Base-by-base conservation (phyloP, 106 monocot species). In the Allium sativum region DNA sequence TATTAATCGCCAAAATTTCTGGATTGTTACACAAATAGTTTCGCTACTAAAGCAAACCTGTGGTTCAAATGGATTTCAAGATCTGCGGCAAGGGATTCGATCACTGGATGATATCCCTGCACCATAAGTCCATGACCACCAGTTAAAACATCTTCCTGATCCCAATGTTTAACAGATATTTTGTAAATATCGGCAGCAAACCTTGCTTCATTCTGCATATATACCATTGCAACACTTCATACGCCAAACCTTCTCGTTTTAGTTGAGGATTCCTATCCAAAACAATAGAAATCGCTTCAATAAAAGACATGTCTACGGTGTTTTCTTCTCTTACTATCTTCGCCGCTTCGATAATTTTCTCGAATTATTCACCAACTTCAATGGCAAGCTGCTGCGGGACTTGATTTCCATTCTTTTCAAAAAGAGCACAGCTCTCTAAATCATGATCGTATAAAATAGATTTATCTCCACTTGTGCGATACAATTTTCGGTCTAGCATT, bases 51-150 rank as follows among this genome's bases (percentile, higher is more conserved):
- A 51, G 4, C 57, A 17, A 59, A 84, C 95, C 95, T 73, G 65
- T 90, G 84, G 53, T 91, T 96, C 73, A 96, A 66, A 56, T 73
- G 84, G 40, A 96, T 79, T 65, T 90, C 82, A 65, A 96, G 78
- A 71, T 66, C 84, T 58, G 70, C 65, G 7, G 95, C 81, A 64
- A 96, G 83, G 41, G 87, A 75, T 76, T 91, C 74, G 47, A 91
- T 91, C 45, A 96, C 46, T 50, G 90, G 95, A 75, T 96, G 21
- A 47, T 96, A 96, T 8, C 95, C 95, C 71, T 91, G 84, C 41
- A 96, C 95, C 90, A 91, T 87, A 60, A 96, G 87, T 42, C 81
- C 95, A 74, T 96, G 95, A n/a, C 95, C 95, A 40, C 95, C 95
- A 69, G 95, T 21, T 40, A 96, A 80, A 65, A 96, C 90, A 67